Base-by-base conservation (phyloP, 768 basidiomycete species). In the Cystofilobasidium capitatum region DNA sequence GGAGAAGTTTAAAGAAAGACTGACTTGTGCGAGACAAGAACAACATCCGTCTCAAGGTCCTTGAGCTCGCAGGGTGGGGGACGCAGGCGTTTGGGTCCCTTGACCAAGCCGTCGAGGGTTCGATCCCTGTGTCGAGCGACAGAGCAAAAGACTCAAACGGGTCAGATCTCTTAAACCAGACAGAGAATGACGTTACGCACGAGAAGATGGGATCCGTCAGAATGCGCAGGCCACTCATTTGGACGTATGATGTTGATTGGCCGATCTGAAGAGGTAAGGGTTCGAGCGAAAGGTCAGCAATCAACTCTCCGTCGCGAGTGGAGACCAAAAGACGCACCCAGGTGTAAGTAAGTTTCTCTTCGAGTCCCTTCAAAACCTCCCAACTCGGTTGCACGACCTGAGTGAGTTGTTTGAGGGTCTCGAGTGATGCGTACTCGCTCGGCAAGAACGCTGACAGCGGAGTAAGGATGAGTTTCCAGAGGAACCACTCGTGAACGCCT, bases 131-230 rank as follows among this genome's bases (percentile, higher is more conserved):
- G 8, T 3, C 26, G 17, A 4, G 1, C 36, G 44, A 13, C 35
- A 10, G 33, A 31, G 8, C 14, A 26, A 16, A 44, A 26, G 3
- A n/a, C 14, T 14, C 33, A 44, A 2, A 4, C n/a, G n/a, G n/a
- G n/a, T n/a, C n/a, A n/a, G n/a, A n/a, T n/a, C n/a, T n/a, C 9
- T 44, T 31, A n/a, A 14, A 36, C 26, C n/a, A 26, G 40, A 22
- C 3, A 60, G 49, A 20, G 31, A 36, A 24, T 1, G 54, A 35
- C 29, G 29, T 37, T 26, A 55, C 47, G 55, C 24, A 72, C 39
- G 73, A 73, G 13, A 78, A 72, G 40, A 76, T 74, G 1, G 77
- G 77, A 64, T 78, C 77, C 35, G 77, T 78, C 31, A 78, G 70
- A 37, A 78, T 74, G 29, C 71, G 66, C 3, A 76, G 71, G 20